Evolutionary conservation across 2,329 filamentous ascomycete species (phyloP).

Genomic region (Fusarium sp.): DNA sequence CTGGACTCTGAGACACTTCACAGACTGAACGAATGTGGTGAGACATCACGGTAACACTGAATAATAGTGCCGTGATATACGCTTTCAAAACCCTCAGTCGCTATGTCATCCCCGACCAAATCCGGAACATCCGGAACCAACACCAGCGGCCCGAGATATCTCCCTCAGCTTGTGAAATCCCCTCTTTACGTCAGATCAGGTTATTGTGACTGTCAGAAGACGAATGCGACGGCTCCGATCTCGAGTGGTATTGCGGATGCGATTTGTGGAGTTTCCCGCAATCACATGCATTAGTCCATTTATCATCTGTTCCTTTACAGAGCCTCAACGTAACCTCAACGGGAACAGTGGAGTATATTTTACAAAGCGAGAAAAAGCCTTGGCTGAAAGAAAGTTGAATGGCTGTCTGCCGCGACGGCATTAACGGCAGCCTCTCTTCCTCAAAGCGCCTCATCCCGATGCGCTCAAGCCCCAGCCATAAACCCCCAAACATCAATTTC

Average conservation of each 20-base stretch:
- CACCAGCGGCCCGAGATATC: background rate
- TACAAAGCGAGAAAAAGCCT: accelerated
- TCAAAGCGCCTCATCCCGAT: background rate
- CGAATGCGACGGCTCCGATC: background rate
- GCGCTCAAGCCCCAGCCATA: accelerated
- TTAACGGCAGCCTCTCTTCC: background rate
- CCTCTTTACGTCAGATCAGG: background rate
- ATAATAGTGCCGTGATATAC: background rate
- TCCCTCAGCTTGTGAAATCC: background rate
- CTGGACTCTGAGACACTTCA: accelerated
- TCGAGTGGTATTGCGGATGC: background rate
- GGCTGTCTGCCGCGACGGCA: accelerated
- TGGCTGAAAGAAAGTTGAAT: too few species aligned
- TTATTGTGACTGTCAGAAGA: accelerated
- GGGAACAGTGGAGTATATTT: accelerated
- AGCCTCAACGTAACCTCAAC: background rate
- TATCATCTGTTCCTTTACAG: background rate
- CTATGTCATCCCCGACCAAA: background rate
- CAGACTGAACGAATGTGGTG: accelerated
- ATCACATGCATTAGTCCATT: background rate
- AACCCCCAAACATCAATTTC: background rate
- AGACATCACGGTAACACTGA: accelerated
- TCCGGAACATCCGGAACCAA: background rate
- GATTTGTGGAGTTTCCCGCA: background rate
- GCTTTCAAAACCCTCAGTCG: background rate